Evolutionary conservation across 768 basidiomycete genomes (phyloP).

Genomic region (Kwoniella bestiolae): DNA sequence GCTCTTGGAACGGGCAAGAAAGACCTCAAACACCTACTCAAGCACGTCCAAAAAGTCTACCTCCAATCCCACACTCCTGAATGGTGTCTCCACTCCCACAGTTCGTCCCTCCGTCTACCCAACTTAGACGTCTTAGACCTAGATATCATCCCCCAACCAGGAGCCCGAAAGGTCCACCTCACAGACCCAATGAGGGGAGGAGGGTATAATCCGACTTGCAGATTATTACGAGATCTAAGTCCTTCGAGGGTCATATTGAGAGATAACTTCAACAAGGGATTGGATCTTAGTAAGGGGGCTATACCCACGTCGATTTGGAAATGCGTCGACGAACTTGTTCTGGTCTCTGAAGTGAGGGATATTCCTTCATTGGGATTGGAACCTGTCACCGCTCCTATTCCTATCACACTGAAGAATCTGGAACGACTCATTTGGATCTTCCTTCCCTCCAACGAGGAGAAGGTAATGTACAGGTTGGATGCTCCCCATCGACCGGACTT

Average conservation of each 20-base stretch:
- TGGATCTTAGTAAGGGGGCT: background rate
- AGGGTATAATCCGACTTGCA: background rate
- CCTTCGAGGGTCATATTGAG: background rate
- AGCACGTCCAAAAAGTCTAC: background rate
- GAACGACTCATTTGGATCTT: background rate
- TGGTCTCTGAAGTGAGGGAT: background rate
- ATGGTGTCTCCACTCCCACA: background rate
- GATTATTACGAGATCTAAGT: background rate
- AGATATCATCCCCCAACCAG: background rate
- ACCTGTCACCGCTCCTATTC: background rate
- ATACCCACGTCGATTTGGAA: background rate
- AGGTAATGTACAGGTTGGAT: background rate
- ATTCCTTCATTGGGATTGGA: background rate
- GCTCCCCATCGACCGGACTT: background rate
- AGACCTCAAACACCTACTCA: background rate
- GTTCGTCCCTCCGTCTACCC: background rate
- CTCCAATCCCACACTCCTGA: background rate
- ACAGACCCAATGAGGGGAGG: background rate
- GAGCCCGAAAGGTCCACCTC: background rate
- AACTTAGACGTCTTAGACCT: background rate
- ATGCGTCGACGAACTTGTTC: background rate
- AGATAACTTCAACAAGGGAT: background rate
- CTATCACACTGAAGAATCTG: background rate
- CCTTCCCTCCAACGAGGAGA: background rate
- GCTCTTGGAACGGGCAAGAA: background rate